Percentiles rank a stretch among this genome's conserved stretches.
Conservation (phyloP, 129 eudicot species). For the Tanacetum coccineum region DNA sequence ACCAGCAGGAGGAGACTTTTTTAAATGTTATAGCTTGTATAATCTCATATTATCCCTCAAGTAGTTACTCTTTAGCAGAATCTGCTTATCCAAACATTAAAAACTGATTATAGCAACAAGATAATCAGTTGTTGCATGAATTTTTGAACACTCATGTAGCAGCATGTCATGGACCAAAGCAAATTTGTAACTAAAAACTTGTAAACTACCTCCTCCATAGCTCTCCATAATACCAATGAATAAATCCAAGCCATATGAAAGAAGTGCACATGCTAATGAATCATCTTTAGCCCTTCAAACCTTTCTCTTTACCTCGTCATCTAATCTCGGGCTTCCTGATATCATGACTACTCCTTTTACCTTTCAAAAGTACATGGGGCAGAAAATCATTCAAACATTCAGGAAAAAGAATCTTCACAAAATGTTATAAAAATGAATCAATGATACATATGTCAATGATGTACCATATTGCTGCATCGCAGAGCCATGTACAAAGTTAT, state of each 20-base stretch:
- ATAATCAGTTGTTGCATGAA: not conserved
- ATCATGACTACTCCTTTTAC: slow-evolving; percentile 63
- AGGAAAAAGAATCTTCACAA: not conserved
- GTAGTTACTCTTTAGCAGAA: not conserved
- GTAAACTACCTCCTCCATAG: slow-evolving; percentile 72
- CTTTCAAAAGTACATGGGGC: slow-evolving; percentile 21
- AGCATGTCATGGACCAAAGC: not conserved
- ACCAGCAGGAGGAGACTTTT: too few species aligned
- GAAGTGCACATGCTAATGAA: slow-evolving; percentile 52
- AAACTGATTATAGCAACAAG: not conserved
- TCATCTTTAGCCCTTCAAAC: slow-evolving; percentile 70
- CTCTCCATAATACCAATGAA: slow-evolving; percentile 82
- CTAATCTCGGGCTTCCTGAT: slow-evolving; percentile 96
- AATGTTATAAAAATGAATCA: not conserved
- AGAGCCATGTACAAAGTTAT: slow-evolving; percentile 69
- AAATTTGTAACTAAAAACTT: not conserved
- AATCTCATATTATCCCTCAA: too few species aligned
- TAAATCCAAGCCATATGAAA: slow-evolving; percentile 55
- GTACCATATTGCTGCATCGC: slow-evolving; percentile 58
- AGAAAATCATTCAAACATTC: not conserved
- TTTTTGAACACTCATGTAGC: not conserved
- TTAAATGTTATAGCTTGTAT: too few species aligned
- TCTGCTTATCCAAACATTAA: not conserved
- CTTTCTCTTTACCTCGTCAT: slow-evolving; percentile 45
- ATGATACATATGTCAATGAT: not conserved